Conservation (phyloP, 345 rosid genomes). For the Melaleuca quinquenervia region DNA sequence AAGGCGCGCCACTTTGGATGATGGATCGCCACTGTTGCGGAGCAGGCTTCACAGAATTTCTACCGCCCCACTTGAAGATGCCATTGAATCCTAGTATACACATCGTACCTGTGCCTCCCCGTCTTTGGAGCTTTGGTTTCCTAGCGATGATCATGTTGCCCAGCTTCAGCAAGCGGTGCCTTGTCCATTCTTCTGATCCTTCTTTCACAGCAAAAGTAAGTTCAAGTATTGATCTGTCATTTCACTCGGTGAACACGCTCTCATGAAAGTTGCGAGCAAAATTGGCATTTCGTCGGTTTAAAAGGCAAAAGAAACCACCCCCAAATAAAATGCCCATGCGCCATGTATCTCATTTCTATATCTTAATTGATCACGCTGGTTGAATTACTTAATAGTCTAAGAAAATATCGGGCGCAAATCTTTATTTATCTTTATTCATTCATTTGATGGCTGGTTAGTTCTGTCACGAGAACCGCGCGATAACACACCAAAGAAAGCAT, state of each 20-base stretch:
- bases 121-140: not conserved
- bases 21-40: not conserved
- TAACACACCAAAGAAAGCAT: not conserved
- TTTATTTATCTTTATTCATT: too few species aligned
- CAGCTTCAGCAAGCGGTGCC: not conserved
- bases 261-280: not conserved
- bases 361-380: not conserved
- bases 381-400: not conserved
- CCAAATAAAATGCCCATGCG: not conserved
- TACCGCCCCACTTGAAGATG: not conserved
- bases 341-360: not conserved
- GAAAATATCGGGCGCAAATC: not conserved
- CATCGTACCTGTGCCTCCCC: not conserved
- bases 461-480: not conserved
- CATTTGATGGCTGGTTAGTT: not conserved
- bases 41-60: not conserved
- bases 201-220: not conserved
- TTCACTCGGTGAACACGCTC: not conserved
- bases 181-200: not conserved
- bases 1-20: not conserved
- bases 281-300: not conserved
- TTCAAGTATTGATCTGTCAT: not conserved
- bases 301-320: not conserved
- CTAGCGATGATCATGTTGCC: not conserved
- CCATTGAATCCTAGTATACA: not conserved